Conservation (phyloP, 1,284 basidiomycete genomes). For the Cryptococcus sp. region DNA sequence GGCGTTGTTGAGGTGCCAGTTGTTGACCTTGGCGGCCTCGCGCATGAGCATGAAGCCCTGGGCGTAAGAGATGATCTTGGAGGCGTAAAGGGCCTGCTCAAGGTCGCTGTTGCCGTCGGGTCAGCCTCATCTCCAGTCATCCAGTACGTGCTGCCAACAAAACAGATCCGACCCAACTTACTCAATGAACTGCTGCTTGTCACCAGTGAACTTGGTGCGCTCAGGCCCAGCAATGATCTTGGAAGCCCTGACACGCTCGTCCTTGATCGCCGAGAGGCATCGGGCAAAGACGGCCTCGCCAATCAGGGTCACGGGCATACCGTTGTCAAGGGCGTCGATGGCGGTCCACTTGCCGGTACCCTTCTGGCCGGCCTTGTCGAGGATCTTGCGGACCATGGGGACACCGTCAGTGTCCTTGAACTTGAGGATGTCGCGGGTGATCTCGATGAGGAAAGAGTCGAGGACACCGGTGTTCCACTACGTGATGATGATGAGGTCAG, state of each 20-base stretch:
- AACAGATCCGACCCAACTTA: conserved; percentile 10
- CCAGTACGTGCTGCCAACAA: neutral
- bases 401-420: conserved; percentile 90
- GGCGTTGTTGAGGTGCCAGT: conserved; percentile 65
- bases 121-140: neutral
- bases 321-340: conserved; percentile 94
- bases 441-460: conserved; percentile 99
- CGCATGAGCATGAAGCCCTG: conserved; percentile 99
- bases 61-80: conserved; percentile 98
- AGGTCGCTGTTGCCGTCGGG: conserved; percentile 58
- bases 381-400: conserved; percentile 88
- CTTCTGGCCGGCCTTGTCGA: conserved; percentile 96
- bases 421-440: conserved; percentile 90
- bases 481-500: neutral
- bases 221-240: conserved; percentile 85
- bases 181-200: conserved; percentile 97
- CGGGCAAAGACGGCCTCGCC: conserved; percentile 99
- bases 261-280: conserved; percentile 95
- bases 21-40: conserved; percentile 92
- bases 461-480: conserved; percentile 97
- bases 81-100: conserved; percentile 98
- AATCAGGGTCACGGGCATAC: conserved; percentile 92
- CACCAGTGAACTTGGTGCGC: conserved; percentile 89
- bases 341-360: conserved; percentile 99
- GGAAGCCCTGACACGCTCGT: conserved; percentile 91